Percentiles rank a stretch among this genome's conserved stretches.
These are phyloP conservation scores for Isabelozyma gotoi DNA, from an alignment of 805 yeast species.

Conservation along the genomic window DNA sequence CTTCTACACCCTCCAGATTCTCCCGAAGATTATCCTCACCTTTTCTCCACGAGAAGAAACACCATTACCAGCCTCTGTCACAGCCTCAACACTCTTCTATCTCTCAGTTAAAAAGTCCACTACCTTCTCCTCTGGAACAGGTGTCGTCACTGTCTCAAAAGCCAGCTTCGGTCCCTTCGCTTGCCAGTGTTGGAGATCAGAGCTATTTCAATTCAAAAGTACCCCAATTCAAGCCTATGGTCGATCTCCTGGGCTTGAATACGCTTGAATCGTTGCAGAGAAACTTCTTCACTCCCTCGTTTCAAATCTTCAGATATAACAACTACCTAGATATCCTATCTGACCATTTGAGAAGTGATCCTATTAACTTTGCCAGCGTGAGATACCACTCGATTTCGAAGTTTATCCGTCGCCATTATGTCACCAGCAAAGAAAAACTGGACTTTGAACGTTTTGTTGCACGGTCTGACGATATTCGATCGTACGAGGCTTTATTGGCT, in stretches of 20 bases:
- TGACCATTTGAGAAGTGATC: constrained; percentile 34
- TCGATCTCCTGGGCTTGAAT: constrained; percentile 25
- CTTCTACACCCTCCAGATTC: constrained; percentile 8
- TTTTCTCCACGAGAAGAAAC: constrained; percentile 1
- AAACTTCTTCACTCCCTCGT: constrained; percentile 24
- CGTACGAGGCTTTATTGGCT: constrained; percentile 30
- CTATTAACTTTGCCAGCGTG: constrained; percentile 36
- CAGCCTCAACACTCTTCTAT: no score
- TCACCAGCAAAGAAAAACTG: constrained; percentile 5
- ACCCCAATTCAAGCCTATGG: constrained; percentile 18
- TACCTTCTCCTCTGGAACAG: neutral
- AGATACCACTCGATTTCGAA: constrained; percentile 30
- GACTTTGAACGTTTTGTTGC: constrained; percentile 1
- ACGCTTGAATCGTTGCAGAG: constrained; percentile 17
- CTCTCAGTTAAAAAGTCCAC: constrained; percentile 1
- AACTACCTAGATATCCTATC: constrained; percentile 29
- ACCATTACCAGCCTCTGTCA: neutral
- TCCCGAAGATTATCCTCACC: constrained; percentile 9
- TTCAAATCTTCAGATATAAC: constrained; percentile 29
- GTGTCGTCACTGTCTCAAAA: no score
- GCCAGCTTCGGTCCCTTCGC: neutral
- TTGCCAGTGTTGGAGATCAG: neutral
- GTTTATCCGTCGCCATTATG: constrained; percentile 22
- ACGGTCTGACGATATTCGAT: constrained; percentile 17
- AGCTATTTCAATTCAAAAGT: constrained; percentile 4